Evolutionary conservation across 2,329 filamentous ascomycete genomes (phyloP).

Genomic region (Mycocentrospora acerina): DNA sequence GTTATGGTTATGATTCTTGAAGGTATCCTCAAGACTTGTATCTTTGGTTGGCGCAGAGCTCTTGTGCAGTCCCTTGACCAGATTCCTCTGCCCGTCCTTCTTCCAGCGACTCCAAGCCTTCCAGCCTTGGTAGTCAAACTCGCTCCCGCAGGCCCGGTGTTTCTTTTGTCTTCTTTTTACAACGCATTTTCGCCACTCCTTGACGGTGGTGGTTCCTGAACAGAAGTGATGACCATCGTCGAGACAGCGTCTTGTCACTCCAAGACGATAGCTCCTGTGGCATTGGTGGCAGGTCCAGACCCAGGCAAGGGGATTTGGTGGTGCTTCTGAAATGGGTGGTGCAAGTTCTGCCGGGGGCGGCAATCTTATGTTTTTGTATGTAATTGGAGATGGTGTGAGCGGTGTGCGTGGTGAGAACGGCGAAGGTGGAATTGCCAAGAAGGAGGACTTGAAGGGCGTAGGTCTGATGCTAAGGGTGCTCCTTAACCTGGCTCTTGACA

Average conservation of each 20-base stretch:
- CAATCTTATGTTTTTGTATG: slow-evolving; percentile 5
- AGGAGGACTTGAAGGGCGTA: slow-evolving; percentile 46
- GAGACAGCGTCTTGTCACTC: slow-evolving; percentile 55
- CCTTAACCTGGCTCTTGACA: no score
- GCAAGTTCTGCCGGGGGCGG: background rate
- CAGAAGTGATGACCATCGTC: slow-evolving; percentile 58
- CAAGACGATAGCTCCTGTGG: slow-evolving; percentile 49
- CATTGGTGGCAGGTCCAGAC: slow-evolving; percentile 58
- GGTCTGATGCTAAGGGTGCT: slow-evolving; percentile 32
- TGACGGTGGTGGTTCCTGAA: slow-evolving; percentile 47
- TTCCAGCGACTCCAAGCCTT: slow-evolving; percentile 50
- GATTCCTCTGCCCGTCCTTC: slow-evolving; percentile 13
- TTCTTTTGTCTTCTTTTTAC: slow-evolving; percentile 17
- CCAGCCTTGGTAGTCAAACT: slow-evolving; percentile 58
- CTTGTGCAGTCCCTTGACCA: background rate
- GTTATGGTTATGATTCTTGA: no score
- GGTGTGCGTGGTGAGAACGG: slow-evolving; percentile 45
- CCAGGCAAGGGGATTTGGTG: slow-evolving; percentile 46
- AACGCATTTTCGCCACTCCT: slow-evolving; percentile 27
- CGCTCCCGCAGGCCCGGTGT: slow-evolving; percentile 49
- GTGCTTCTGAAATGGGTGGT: slow-evolving; percentile 20
- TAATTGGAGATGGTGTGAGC: slow-evolving; percentile 13
- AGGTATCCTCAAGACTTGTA: no score
- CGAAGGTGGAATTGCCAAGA: slow-evolving; percentile 47
- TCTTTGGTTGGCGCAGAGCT: background rate